Evolutionary conservation across 495 filamentous ascomycete species (phyloP).

Genomic region (Trichoderma asperelloides): DNA sequence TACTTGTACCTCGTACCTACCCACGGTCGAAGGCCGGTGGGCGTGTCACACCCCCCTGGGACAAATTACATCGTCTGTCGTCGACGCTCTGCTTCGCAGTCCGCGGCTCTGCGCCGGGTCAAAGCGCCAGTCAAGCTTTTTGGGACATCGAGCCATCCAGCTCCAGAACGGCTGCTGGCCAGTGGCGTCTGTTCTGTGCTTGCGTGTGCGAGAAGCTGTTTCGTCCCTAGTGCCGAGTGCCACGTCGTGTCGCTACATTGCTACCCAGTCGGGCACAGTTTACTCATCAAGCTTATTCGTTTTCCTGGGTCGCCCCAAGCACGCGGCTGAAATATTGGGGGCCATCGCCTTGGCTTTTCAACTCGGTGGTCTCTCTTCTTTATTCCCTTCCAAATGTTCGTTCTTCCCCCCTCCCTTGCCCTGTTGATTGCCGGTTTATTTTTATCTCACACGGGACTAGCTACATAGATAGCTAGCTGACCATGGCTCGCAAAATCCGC

Average conservation of each 20-base stretch:
- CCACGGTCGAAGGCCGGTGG: background rate
- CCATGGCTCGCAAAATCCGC: background rate
- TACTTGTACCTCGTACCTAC: background rate
- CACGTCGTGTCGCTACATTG: background rate
- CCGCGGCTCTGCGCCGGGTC: background rate
- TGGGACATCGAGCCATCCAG: background rate
- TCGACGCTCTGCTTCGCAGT: background rate
- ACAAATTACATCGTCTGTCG: background rate
- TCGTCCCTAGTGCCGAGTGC: background rate
- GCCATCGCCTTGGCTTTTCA: background rate
- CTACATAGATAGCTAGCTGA: too few relatives aligned
- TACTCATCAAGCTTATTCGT: conserved; percentile 1
- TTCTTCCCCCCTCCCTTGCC: background rate
- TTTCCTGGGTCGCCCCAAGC: too few relatives aligned
- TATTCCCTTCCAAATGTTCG: background rate
- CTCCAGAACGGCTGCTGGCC: background rate
- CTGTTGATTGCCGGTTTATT: background rate
- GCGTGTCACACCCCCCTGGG: background rate
- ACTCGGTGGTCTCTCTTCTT: background rate
- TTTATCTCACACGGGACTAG: background rate
- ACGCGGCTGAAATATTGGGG: background rate
- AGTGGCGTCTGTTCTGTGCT: background rate
- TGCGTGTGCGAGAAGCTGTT: background rate
- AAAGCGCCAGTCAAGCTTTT: background rate
- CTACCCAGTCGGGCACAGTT: background rate